These are phyloP conservation scores for Phytopythium vexans DNA, from an alignment of 352 stramenopile species.

Conservation along the genomic window DNA sequence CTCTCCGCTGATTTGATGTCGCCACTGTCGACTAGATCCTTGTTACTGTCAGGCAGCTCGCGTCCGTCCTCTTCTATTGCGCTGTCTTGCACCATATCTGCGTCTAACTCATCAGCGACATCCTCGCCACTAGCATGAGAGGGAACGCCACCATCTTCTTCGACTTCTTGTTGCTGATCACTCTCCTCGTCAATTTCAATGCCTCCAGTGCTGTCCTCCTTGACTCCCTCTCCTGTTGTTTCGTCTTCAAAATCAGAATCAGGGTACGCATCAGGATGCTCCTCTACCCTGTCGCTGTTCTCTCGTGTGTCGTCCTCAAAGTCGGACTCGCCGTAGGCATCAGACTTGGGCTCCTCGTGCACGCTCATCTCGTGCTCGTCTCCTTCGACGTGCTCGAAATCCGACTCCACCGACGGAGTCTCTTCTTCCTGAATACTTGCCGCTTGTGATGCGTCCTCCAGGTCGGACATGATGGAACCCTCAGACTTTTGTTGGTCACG, in stretches of 20 bases:
- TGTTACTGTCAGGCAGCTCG: background rate
- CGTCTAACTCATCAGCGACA: too few species aligned
- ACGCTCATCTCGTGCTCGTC: background rate
- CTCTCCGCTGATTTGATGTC: slow-evolving; percentile 14
- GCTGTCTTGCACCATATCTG: too few species aligned
- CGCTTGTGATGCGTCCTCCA: too few species aligned
- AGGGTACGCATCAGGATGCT: background rate
- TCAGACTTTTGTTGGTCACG: too few species aligned
- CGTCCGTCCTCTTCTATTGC: too few species aligned
- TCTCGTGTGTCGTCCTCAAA: background rate
- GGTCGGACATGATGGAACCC: too few species aligned
- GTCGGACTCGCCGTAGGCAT: background rate
- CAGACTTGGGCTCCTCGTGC: background rate
- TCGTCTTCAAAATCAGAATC: slow-evolving; percentile 6
- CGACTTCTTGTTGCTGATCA: slow-evolving; percentile 1
- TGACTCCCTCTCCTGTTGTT: background rate
- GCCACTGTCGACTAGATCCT: slow-evolving; percentile 2
- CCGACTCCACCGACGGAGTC: too few species aligned
- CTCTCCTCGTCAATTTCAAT: slow-evolving; percentile 7
- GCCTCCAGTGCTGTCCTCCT: background rate
- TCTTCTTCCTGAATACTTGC: too few species aligned
- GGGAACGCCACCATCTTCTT: background rate
- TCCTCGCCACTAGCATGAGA: too few species aligned
- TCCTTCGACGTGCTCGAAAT: too few species aligned
- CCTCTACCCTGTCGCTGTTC: background rate